A percentile compares a stretch with the other conserved stretches of the same genome.
phyloP scores from a whole-genome alignment of 179 eudicot species.

The Beta corolliflora region DNA sequence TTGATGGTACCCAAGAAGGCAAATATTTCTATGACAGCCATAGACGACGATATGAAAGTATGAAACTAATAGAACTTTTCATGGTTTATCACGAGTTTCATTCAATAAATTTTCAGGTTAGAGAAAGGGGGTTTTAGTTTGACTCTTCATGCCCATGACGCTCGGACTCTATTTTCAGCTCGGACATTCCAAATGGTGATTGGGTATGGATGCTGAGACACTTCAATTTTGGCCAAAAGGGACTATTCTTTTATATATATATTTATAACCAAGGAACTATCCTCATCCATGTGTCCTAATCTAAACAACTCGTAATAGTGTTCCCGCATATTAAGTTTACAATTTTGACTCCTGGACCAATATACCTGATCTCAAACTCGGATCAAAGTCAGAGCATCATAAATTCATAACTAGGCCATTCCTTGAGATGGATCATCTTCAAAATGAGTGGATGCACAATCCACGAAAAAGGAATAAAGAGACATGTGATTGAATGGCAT shows the following conservation, averaged over 20 bases:
- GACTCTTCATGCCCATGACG: not conserved
- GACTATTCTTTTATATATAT: not conserved
- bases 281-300: not conserved
- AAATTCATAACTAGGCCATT: not conserved
- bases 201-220: not conserved
- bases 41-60: not conserved
- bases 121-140: not conserved
- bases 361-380: not conserved
- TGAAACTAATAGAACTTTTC: not conserved
- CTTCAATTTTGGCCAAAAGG: not conserved
- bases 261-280: too few species aligned
- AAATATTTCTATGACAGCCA: not conserved
- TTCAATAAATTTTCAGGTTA: not conserved
- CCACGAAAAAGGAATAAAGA: not conserved
- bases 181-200: not conserved
- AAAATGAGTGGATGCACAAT: not conserved
- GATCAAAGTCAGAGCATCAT: not conserved
- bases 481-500: not conserved
- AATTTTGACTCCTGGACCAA: not conserved
- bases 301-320: not conserved
- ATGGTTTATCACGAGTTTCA: not conserved
- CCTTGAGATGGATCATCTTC: not conserved
- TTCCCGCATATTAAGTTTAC: not conserved
- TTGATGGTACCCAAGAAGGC: not conserved
- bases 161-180: not conserved